Base-by-base conservation (phyloP, 441 rosid genomes). In the Pelargonium cotyledonis region DNA sequence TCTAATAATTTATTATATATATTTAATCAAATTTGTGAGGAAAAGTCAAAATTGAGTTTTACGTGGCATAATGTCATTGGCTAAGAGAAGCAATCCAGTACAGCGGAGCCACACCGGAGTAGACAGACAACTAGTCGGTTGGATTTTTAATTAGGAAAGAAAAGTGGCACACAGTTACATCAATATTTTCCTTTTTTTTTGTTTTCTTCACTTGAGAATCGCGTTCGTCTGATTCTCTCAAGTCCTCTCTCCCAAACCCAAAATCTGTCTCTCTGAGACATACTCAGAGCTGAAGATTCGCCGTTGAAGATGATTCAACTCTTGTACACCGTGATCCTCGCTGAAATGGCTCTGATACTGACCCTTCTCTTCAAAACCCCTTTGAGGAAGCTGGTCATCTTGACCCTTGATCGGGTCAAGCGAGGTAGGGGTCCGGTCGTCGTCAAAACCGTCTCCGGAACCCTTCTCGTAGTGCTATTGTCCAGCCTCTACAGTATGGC, bases 401-500 rank as follows among this genome's bases (percentile, higher is more conserved):
- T 85, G 80, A 71, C 74, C 47, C 75, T 92, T 73, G 98, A 92
- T 78, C 85, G 84, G 70, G 75, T 84, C 78, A 92, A 92, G 81
- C 89, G 93, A 23, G 98, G 96, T 10, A 78, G 88, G 60, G 98
- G 96, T 3, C 96, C 97, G 8, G 84, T 91, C 26, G 70, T 86
- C 73, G 84, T 86, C 66, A 85, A 82, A 78, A 89, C 97, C 61
- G 81, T 88, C 41, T 85, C 77, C 58, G 80, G 70, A 0, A 92
- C 96, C 21, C 58, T 92, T 1, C 71, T 88, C 69, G 77, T 82
- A 8, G 91, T 90, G 16, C 79, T 90, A 0, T 5, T 69, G 63
- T 85, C 96, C 55, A 87, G 88, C 80, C 64, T 87, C 1, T 86
- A 83, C 79, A 82, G 84, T 75, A 80, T 88, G 71, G 49, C 82